Base-by-base conservation (phyloP, 352 stramenopile genomes). In the Globisporangium carolinianum region DNA sequence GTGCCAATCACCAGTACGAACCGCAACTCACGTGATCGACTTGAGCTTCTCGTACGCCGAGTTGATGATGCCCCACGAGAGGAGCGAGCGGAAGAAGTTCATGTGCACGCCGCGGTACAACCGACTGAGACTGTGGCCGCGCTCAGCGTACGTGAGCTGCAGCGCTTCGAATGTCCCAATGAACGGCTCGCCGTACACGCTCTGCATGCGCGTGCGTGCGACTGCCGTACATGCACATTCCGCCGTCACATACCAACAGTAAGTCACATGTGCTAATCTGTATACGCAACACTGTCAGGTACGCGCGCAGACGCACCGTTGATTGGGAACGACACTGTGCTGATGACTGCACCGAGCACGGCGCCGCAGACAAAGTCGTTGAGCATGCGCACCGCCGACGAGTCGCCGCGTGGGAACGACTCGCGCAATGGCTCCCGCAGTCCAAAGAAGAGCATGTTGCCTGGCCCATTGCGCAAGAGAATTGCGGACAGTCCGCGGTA, bases 21-120 rank as follows among this genome's bases (percentile, higher is more conserved):
- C 24, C 12, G 6, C 47, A 50, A 15, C 35, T 74, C 63, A 85
- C 61, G 76, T 87, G 47, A 89, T 70, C 32, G 76, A 72, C 69
- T 91, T 95, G 47, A 94, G 76, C 60, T 87, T 87, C 65, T 96
- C 87, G 58, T 95, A 96, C 46, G 82, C 82, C 55, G 81, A 91
- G 64, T 96, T 96, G 60, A 96, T 92, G 55, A 96, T 96, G 9
- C 87, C 87, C 87, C 87, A 96, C 14, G 87, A 95, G 14, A 96
- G 55, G 4, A 96, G 66, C 32, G 83, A 93, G 9, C 87, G 75
- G 50, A 87, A 86, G 65, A 93, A 96, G 61, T 96, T 96, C 69
- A 96, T 87, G 62, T 91, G 74, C 3, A 93, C 87, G 9, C 87
- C 87, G 49, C 86, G 84, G 65, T 94, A 96, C 46, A 96, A 61